These are phyloP conservation scores for Barnettozyma botsteinii DNA, from an alignment of 805 yeast genomes.

Conservation along the genomic window DNA sequence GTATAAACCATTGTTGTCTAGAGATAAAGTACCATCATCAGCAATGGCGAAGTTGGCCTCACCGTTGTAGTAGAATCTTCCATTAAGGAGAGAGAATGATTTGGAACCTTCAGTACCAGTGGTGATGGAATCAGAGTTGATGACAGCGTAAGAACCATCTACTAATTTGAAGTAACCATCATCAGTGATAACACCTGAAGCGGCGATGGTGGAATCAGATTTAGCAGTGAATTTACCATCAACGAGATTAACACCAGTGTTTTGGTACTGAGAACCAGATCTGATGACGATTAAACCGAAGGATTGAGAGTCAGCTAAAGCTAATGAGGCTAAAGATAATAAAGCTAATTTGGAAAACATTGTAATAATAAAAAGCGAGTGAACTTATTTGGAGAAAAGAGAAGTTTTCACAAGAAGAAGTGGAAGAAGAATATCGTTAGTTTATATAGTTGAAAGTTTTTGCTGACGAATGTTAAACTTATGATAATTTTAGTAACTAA, in stretches of 20 bases:
- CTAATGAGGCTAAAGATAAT: conserved; percentile 25
- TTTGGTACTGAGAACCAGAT: conserved; percentile 33
- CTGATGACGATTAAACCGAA: conserved; percentile 32
- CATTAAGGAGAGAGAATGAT: conserved; percentile 35
- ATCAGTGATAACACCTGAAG: conserved; percentile 25
- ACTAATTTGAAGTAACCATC: conserved; percentile 27
- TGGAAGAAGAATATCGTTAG: too few relatives aligned
- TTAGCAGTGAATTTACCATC: conserved; percentile 17
- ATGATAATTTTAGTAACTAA: too few relatives aligned
- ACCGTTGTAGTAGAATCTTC: conserved; percentile 32
- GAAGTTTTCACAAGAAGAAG: too few relatives aligned
- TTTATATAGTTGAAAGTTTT: too few relatives aligned
- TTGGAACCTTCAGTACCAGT: conserved; percentile 28
- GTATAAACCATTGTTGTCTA: conserved; percentile 15
- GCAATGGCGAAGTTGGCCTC: conserved; percentile 32
- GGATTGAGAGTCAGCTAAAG: conserved; percentile 32
- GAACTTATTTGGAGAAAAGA: too few relatives aligned
- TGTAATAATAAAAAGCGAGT: conserved; percentile 3
- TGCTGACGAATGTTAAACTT: too few relatives aligned
- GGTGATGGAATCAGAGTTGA: conserved; percentile 23
- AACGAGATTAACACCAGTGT: conserved; percentile 20
- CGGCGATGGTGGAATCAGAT: conserved; percentile 19
- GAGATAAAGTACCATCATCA: conserved; percentile 14
- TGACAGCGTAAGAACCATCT: conserved; percentile 28
- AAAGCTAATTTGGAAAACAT: conserved; percentile 17